Conservation (phyloP, 2,329 filamentous ascomycete genomes). For the Diaporthe ilicicola region DNA sequence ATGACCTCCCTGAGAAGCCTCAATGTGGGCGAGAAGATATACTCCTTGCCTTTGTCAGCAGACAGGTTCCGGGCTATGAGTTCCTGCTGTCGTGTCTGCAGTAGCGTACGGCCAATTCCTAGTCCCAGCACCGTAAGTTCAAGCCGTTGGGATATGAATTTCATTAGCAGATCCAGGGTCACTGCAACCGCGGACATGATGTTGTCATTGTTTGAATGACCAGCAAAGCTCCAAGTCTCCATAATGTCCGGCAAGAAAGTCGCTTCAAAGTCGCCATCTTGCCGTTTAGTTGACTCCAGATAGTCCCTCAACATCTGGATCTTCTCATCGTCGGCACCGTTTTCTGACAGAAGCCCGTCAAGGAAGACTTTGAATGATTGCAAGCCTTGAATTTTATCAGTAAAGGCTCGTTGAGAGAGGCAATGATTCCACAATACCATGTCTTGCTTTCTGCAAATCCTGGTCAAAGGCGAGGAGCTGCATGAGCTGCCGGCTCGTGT, state of each 20-base stretch:
- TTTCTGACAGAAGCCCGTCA: constrained; percentile 67
- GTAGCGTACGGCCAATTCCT: constrained; percentile 80
- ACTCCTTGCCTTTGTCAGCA: constrained; percentile 83
- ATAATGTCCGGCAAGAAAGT: constrained; percentile 81
- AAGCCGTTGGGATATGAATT: constrained; percentile 76
- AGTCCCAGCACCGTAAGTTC: constrained; percentile 80
- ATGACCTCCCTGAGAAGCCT: constrained; percentile 87
- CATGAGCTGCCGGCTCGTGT: constrained; percentile 71
- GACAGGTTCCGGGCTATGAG: constrained; percentile 82
- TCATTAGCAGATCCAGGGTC: constrained; percentile 82
- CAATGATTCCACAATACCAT: constrained; percentile 54
- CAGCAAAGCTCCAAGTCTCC: constrained; percentile 87
- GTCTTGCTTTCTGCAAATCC: constrained; percentile 71
- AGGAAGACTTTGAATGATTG: constrained; percentile 77
- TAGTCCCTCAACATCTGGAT: constrained; percentile 73
- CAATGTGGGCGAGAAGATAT: constrained; percentile 87
- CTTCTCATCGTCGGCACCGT: constrained; percentile 57
- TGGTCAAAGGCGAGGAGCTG: constrained; percentile 76
- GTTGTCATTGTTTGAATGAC: constrained; percentile 80
- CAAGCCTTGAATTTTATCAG: constrained; percentile 56
- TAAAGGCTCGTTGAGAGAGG: not conserved
- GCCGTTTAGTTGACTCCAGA: constrained; percentile 64
- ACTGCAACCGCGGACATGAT: constrained; percentile 83
- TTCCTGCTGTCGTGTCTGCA: constrained; percentile 83
- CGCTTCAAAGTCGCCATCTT: constrained; percentile 63